phyloP scores from a whole-genome alignment of 1,284 basidiomycete species.

The Polyporus tsugae region DNA sequence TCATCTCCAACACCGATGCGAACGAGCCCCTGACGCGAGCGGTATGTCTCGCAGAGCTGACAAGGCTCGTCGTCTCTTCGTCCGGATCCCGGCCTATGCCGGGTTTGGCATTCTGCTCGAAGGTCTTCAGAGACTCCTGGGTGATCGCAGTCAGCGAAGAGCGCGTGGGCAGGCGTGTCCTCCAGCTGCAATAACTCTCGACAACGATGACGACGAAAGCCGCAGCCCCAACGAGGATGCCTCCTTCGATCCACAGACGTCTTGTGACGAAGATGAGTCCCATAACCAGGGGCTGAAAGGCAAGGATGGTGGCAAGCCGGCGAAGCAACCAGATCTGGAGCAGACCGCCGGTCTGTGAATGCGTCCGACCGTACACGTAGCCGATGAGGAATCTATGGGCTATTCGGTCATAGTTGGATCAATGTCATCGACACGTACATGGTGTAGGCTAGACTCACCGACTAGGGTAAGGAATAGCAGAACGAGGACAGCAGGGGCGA shows the following conservation, averaged over 20 bases:
- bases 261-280: conserved; percentile 77
- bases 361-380: conserved; percentile 76
- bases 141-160: conserved; percentile 63
- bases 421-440: no score
- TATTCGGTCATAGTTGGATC: conserved; percentile 36
- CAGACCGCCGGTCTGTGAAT: conserved; percentile 75
- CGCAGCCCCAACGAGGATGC: conserved; percentile 64
- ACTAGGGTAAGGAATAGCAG: conserved; percentile 74
- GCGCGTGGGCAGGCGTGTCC: conserved; percentile 56
- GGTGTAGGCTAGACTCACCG: conserved; percentile 50
- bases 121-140: conserved; percentile 63
- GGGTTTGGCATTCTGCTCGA: conserved; percentile 52
- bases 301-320: conserved; percentile 69
- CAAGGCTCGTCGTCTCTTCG: conserved; percentile 60
- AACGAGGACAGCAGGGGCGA: conserved; percentile 74
- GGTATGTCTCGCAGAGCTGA: conserved; percentile 54
- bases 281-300: conserved; percentile 76
- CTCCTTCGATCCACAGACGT: conserved; percentile 74
- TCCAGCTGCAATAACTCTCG: conserved; percentile 61
- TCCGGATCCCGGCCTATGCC: conserved; percentile 48
- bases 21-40: conserved; percentile 66
- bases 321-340: conserved; percentile 79
- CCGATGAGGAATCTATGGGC: conserved; percentile 80
- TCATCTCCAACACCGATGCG: conserved; percentile 82
- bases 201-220: conserved; percentile 61